Evolutionary conservation across 2,329 filamentous ascomycete species (phyloP).

Genomic region (Plectosphaerella sp.): DNA sequence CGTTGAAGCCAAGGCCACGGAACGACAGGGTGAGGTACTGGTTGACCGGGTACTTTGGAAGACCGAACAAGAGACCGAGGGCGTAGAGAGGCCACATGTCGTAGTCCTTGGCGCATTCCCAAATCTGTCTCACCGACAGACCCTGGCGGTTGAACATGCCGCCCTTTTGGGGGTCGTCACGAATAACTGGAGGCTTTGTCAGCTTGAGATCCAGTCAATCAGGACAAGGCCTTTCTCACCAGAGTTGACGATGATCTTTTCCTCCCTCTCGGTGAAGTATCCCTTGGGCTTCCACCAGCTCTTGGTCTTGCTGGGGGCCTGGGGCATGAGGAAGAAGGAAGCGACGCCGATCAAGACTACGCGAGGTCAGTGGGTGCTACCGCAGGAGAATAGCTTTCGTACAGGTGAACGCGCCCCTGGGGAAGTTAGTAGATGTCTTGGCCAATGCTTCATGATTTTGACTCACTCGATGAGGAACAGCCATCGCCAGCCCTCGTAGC

Average conservation of each 20-base stretch:
- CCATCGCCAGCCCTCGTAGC: slow-evolving; percentile 33
- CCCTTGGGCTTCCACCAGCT: slow-evolving; percentile 28
- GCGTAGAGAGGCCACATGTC: slow-evolving; percentile 54
- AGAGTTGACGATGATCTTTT: slow-evolving; percentile 56
- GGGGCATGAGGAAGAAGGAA: slow-evolving; percentile 21
- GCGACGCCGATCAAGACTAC: slow-evolving; percentile 23
- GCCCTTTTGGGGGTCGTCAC: slow-evolving; percentile 55
- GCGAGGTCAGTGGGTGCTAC: slow-evolving; percentile 31
- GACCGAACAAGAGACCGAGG: slow-evolving; percentile 41
- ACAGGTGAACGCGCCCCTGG: slow-evolving; percentile 26
- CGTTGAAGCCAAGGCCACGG: slow-evolving; percentile 43
- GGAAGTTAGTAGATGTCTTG: slow-evolving; percentile 7
- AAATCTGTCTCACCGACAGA: slow-evolving; percentile 41
- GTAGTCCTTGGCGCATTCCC: slow-evolving; percentile 46
- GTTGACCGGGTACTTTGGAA: slow-evolving; percentile 39
- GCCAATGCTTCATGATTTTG: neutral
- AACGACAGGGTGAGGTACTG: slow-evolving; percentile 51
- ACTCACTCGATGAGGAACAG: slow-evolving; percentile 46
- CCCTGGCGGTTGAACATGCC: slow-evolving; percentile 55
- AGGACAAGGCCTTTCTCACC: slow-evolving; percentile 22
- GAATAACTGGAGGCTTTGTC: slow-evolving; percentile 29
- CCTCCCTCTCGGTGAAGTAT: slow-evolving; percentile 53
- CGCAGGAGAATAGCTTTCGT: slow-evolving; percentile 16
- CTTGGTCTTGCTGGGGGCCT: slow-evolving; percentile 29
- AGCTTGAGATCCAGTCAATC: slow-evolving; percentile 16